Evolutionary conservation across 441 rosid genomes (phyloP), one percentile per base, ranked within the genome.

Genomic region (Euphorbia schlechtendalii): DNA sequence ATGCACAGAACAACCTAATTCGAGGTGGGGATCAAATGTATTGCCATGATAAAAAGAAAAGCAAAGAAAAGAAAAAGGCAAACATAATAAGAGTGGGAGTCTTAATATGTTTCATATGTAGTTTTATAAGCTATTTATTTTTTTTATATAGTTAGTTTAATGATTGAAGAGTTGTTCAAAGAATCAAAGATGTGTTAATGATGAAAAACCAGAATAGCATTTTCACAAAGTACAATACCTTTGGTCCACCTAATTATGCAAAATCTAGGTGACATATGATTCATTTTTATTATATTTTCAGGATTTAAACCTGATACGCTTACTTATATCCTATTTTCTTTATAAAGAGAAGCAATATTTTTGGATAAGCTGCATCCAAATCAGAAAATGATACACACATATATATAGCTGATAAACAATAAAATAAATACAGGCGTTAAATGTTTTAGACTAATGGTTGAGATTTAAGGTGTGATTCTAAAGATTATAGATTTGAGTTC

Each of bases 241-340:
- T 56, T 57, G 80, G 82, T 78, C 84, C 82, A 74, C 82, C 61
- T 13, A 71, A 69, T 69, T 51, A 73, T 54, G 59, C 63, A 67
- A 61, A 54, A 59, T 52, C 75, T 61, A 20, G 34, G 53, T 56
- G 55, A 48, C 54, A 64, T 61, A 57, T 20, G 22, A 8, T 18
- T 20, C 17, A 36, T 30, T 20, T 41, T 41, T 0, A 15, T 28
- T 25, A 13, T 48, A 48, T 56, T 59, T 9, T 43, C 6, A 52
- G 40, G 36, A 57, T 56, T 59, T 61, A 54, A 74, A 71, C 73
- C 70, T 67, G 67, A 64, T 40, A 74, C 70, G 18, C 14, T 15
- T 14, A 46, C n/a, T 14, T 15, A 15, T 24, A 62, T 46, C 45
- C 55, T 3, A 3, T 34, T 9, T 25, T 3, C 0, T 20, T 32